A percentile compares a stretch with the other conserved stretches of the same genome.
These are phyloP conservation scores for Gypsophila paniculata DNA, from an alignment of 179 eudicot genomes.

Conservation along the genomic window DNA sequence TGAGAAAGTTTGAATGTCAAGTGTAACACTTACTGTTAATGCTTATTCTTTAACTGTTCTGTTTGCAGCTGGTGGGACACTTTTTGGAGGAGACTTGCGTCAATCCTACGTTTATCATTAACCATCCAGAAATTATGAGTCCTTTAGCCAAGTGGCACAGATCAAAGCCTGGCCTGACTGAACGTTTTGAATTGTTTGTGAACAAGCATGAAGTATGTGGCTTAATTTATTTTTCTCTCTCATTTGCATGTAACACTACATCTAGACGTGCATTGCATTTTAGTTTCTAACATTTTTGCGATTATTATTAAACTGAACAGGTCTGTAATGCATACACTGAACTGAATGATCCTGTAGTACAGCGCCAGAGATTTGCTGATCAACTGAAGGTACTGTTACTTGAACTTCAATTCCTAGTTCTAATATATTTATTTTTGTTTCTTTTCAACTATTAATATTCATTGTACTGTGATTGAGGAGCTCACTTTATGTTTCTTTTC, in stretches of 20 bases:
- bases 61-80: constrained; percentile 88
- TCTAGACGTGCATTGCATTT: background rate
- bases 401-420: background rate
- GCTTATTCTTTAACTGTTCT: constrained; percentile 13
- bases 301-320: constrained; percentile 31
- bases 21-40: background rate
- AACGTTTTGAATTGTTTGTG: constrained; percentile 83
- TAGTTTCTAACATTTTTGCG: background rate
- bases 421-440: background rate
- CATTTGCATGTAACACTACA: background rate
- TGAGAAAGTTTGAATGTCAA: background rate
- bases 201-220: constrained; percentile 84
- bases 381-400: constrained; percentile 74
- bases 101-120: constrained; percentile 80
- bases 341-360: constrained; percentile 90
- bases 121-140: constrained; percentile 98
- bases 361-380: constrained; percentile 86
- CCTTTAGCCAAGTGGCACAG: constrained; percentile 99
- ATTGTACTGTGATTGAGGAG: background rate
- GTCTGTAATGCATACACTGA: constrained; percentile 97
- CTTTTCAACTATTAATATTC: no score
- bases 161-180: constrained; percentile 80
- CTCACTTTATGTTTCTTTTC: constrained; percentile 8
- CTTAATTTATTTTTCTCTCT: background rate
- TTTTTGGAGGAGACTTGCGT: constrained; percentile 88